Percentiles rank a stretch among this genome's conserved stretches.
phyloP scores from a whole-genome alignment of 2,329 filamentous ascomycete genomes.

The Trichoderma endophyticum region DNA sequence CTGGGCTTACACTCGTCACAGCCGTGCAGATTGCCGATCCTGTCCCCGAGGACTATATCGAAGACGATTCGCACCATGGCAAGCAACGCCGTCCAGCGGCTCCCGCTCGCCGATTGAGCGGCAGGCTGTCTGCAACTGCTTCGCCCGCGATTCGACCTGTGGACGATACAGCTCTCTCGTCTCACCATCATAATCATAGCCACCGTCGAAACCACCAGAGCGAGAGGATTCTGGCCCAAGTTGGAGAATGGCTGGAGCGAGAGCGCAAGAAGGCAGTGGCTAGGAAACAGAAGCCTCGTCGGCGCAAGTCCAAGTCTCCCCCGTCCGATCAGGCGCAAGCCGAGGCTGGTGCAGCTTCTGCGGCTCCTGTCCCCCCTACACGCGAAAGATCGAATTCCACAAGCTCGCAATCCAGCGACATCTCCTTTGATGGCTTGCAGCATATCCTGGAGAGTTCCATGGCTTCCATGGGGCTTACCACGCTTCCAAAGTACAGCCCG shows the following conservation, averaged over 20 bases:
- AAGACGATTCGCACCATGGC: conserved; percentile 31
- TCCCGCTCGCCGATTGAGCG: conserved; percentile 35
- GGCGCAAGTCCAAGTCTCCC: conserved; percentile 42
- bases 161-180: conserved; percentile 29
- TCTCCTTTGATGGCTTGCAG: conserved; percentile 78
- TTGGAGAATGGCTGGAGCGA: conserved; percentile 78
- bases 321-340: conserved; percentile 29
- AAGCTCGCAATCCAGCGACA: conserved; percentile 63
- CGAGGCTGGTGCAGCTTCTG: neutral
- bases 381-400: conserved; percentile 52
- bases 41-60: conserved; percentile 31
- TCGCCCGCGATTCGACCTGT: conserved; percentile 28
- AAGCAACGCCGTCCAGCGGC: conserved; percentile 32
- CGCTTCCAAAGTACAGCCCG: conserved; percentile 43
- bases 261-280: conserved; percentile 64
- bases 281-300: conserved; percentile 44
- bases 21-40: conserved; percentile 60
- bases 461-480: conserved; percentile 49
- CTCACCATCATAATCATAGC: conserved; percentile 27
- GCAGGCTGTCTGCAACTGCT: conserved; percentile 41
- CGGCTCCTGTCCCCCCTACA: neutral
- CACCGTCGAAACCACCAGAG: conserved; percentile 41
- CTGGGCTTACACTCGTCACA: conserved; percentile 22
- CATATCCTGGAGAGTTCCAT: conserved; percentile 71
- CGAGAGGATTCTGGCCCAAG: conserved; percentile 66